Conservation (phyloP, 805 yeast genomes). For the Yarrowia divulgata region DNA sequence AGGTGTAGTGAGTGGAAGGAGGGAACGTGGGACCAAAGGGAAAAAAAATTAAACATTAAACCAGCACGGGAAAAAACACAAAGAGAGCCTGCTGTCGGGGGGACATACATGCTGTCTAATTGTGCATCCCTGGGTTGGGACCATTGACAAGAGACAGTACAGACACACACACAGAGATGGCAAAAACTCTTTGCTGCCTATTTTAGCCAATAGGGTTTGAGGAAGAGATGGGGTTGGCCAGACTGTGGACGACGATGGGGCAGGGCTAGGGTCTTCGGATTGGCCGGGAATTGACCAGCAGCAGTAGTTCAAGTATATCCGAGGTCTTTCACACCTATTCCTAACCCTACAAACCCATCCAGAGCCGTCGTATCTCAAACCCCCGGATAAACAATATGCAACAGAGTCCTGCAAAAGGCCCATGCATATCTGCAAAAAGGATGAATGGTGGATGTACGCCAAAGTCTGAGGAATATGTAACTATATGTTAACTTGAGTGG, state of each 20-base stretch:
- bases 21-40: constrained; percentile 27
- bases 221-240: too few relatives aligned
- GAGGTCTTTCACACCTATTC: neutral
- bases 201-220: neutral
- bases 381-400: constrained; percentile 40
- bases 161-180: neutral
- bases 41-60: constrained; percentile 25
- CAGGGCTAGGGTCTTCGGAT: constrained; percentile 1
- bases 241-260: neutral
- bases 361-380: neutral
- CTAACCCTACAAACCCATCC: neutral
- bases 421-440: constrained; percentile 16
- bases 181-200: constrained; percentile 18
- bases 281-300: neutral
- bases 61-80: constrained; percentile 12
- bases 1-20: constrained; percentile 23
- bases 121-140: constrained; percentile 13
- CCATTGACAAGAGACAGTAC: neutral
- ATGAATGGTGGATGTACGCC: constrained; percentile 1
- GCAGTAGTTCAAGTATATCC: neutral
- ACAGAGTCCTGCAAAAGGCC: constrained; percentile 20
- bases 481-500: constrained; percentile 11
- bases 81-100: neutral
- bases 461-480: constrained; percentile 23
- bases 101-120: too few relatives aligned